These are phyloP conservation scores for Talaromyces nanjingensis DNA, from an alignment of 495 filamentous ascomycete species.

Conservation along the genomic window DNA sequence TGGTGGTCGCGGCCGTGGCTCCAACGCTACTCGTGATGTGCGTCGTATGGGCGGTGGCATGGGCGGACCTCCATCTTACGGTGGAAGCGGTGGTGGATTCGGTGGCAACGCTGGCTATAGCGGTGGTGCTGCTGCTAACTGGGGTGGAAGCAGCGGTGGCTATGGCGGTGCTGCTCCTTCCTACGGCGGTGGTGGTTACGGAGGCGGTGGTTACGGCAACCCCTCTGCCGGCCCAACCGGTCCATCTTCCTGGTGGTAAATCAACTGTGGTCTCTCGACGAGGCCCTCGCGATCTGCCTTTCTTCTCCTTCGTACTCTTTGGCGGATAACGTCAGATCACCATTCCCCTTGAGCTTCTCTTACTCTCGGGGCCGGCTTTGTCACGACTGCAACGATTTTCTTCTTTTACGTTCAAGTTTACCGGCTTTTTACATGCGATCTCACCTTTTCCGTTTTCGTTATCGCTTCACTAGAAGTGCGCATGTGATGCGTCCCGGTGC, in stretches of 20 bases:
- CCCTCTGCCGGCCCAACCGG: conserved; percentile 67
- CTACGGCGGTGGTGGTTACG: conserved; percentile 45
- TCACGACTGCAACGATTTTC: conserved; percentile 41
- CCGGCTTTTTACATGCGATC: conserved; percentile 20
- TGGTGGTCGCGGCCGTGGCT: conserved; percentile 60
- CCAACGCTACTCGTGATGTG: conserved; percentile 76
- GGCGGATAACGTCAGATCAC: conserved; percentile 41
- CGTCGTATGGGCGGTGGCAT: conserved; percentile 51
- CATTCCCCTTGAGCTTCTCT: conserved; percentile 34
- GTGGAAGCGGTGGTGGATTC: conserved; percentile 46
- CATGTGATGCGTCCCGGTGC: conserved; percentile 39
- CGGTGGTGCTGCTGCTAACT: conserved; percentile 21
- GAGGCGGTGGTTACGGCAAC: conserved; percentile 69
- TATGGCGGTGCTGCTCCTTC: conserved; percentile 37
- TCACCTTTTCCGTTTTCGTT: conserved; percentile 22
- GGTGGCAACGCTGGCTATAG: conserved; percentile 29
- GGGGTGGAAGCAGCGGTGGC: conserved; percentile 24
- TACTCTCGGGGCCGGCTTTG: conserved; percentile 42
- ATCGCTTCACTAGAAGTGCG: conserved; percentile 35
- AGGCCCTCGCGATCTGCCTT: conserved; percentile 40
- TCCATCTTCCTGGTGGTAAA: conserved; percentile 95
- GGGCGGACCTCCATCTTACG: conserved; percentile 34
- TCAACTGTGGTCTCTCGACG: conserved; percentile 39
- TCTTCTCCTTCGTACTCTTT: conserved; percentile 37
- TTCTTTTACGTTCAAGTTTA: conserved; percentile 11